Conservation (phyloP, 2,329 filamentous ascomycete genomes). For the Pestalotiopsis sp. region DNA sequence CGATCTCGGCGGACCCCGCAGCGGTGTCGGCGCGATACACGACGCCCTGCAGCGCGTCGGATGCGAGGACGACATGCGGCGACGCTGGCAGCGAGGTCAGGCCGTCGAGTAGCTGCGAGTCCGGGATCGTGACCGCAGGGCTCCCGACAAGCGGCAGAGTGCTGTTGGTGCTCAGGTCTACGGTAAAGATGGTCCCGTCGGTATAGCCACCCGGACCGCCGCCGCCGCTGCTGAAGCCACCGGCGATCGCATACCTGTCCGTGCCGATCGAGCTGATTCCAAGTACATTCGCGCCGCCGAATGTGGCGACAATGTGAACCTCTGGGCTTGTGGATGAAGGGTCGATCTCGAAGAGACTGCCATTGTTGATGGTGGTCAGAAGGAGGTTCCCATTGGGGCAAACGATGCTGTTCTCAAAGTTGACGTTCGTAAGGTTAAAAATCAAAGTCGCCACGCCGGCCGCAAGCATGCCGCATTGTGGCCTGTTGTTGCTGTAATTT, state of each 20-base stretch:
- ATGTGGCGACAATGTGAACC: not conserved
- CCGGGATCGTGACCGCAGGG: conserved; percentile 5
- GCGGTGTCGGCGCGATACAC: conserved; percentile 13
- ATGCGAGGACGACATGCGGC: conserved; percentile 5
- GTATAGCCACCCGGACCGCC: conserved; percentile 5
- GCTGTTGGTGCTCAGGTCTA: conserved; percentile 12
- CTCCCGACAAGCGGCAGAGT: not conserved
- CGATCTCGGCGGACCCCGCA: conserved; percentile 4
- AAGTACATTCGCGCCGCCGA: not conserved
- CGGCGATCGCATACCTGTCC: conserved; percentile 4
- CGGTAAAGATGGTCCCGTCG: conserved; percentile 16
- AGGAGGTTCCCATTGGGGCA: not conserved
- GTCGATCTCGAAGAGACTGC: not conserved
- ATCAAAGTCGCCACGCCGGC: not conserved
- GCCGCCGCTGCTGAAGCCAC: conserved; percentile 9
- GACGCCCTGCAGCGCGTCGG: conserved; percentile 12
- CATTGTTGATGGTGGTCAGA: conserved; percentile 1
- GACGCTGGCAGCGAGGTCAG: conserved; percentile 12
- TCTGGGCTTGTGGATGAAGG: not conserved
- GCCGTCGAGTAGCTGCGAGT: conserved; percentile 15
- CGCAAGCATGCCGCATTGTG: not conserved
- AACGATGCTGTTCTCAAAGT: conserved; percentile 1
- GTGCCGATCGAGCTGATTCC: not conserved
- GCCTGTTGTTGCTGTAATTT: not conserved
- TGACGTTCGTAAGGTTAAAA: not conserved